These are phyloP conservation scores for Vickermania ingenoplastis DNA, from an alignment of 208 protist species.

Conservation along the genomic window DNA sequence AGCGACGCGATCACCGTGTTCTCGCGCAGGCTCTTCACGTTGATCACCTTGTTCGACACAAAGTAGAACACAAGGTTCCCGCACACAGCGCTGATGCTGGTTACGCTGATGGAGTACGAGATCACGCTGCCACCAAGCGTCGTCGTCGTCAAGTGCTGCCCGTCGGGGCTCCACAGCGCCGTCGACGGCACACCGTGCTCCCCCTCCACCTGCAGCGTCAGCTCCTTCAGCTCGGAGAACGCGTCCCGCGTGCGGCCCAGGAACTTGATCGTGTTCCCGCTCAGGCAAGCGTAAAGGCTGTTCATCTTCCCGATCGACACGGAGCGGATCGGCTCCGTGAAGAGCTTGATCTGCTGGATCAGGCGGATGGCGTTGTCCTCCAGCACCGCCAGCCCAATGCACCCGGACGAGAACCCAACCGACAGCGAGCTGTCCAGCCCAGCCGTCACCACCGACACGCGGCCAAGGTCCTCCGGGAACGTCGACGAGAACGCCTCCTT, in stretches of 20 bases:
- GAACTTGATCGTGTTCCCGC: constrained; percentile 40
- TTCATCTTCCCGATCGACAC: constrained; percentile 40
- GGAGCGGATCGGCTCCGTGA: constrained; percentile 17
- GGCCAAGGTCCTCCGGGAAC: constrained; percentile 66
- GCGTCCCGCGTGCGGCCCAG: constrained; percentile 45
- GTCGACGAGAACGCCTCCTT: constrained; percentile 41
- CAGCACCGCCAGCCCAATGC: constrained; percentile 35
- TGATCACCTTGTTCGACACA: constrained; percentile 74
- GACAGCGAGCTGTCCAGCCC: constrained; percentile 27
- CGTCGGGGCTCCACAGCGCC: constrained; percentile 81
- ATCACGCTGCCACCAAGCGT: constrained; percentile 68
- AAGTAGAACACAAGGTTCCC: constrained; percentile 77
- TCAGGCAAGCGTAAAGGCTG: constrained; percentile 30
- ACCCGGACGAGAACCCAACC: constrained; percentile 46
- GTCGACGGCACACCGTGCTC: constrained; percentile 23
- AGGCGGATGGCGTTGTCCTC: constrained; percentile 30
- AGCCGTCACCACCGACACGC: constrained; percentile 28
- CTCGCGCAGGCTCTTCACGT: constrained; percentile 72
- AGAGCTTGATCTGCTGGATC: constrained; percentile 16
- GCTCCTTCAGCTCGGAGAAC: constrained; percentile 31
- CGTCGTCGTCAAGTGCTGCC: constrained; percentile 76
- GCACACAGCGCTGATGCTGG: constrained; percentile 61
- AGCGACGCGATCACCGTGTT: constrained; percentile 55
- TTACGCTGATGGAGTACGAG: constrained; percentile 72
- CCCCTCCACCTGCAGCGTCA: constrained; percentile 22